A percentile compares a stretch with the other conserved stretches of the same genome.
Evolutionary conservation across 2,329 filamentous ascomycete genomes (phyloP).

Genomic region (Exophiala aquamarina): DNA sequence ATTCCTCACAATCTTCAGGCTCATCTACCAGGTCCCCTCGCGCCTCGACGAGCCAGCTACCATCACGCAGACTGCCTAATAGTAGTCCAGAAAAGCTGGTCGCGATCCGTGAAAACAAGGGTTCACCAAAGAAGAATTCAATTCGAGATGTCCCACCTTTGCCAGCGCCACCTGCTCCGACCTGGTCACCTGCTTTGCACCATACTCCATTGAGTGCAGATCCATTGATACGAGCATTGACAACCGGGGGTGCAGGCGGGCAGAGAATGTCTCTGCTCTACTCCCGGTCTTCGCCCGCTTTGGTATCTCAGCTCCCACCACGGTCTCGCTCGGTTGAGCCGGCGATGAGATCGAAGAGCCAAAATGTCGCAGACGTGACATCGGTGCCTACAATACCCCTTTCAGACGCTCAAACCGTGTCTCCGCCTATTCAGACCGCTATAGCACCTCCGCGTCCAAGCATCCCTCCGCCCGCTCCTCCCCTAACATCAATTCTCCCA

Average conservation of each 20-base stretch:
- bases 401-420: too few species aligned
- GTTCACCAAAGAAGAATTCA: neutral
- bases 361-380: too few species aligned
- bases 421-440: neutral
- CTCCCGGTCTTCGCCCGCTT: conserved; percentile 4
- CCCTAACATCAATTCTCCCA: neutral
- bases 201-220: conserved; percentile 23
- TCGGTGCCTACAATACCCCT: too few species aligned
- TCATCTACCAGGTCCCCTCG: conserved; percentile 5
- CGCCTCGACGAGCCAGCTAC: neutral
- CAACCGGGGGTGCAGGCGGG: conserved; percentile 5
- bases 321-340: too few species aligned
- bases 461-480: neutral
- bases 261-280: neutral
- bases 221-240: conserved; percentile 21
- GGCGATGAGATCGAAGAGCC: too few species aligned
- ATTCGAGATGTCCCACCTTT: conserved; percentile 5
- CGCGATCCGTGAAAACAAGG: neutral
- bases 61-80: conserved; percentile 4
- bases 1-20: conserved; percentile 11
- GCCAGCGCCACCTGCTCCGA: conserved; percentile 13
- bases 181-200: conserved; percentile 18
- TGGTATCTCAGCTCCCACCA: neutral
- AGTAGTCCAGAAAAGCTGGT: conserved; percentile 14
- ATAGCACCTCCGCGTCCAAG: neutral